Evolutionary conservation across 805 yeast genomes (phyloP), one percentile per base, ranked within the genome.

Genomic region (Yamadazyma laniorum): DNA sequence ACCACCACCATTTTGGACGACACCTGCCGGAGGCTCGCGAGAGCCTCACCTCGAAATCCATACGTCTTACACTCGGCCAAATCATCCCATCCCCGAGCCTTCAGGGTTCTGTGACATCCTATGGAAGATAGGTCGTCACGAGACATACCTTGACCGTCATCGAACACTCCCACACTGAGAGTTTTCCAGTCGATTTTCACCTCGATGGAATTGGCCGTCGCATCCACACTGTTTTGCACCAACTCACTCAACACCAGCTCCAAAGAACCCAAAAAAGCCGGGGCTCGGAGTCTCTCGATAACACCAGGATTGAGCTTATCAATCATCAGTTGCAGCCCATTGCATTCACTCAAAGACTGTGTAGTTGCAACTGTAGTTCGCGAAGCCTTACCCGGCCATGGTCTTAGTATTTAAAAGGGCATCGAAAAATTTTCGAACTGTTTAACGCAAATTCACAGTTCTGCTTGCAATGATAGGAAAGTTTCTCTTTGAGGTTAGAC

Each of bases 41-140:
- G 47, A 0, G 93, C 84, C 48, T 81, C 85, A 1, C 95, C 95
- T 34, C 85, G 68, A 52, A 80, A 85, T 1, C 95, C 95, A 46
- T 70, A 75, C 0, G 82, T 75, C 1, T 37, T 35, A 3, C 72
- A 55, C 0, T 34, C 13, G 11, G 48, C 52, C 23, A 82, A 49
- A 15, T 71, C 76, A 1, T 58, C 58, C 21, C 70, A 48, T 1
- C 42, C 34, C 1, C 43, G 25, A 2, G 76, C 30, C 48, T 82
- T 85, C 0, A 90, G 80, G 0, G 91, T 82, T 39, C 60, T 61
- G 50, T 75, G 65, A 11, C 45, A 34, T 0, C 84, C 88, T 1
- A 84, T 51, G 2, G 47, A 27, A 1, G 49, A 59, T 34, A 85
- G 50, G 32, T 80, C 81, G 0, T 50, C 64, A 0, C 70, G 66